Evolutionary conservation across 805 yeast species (phyloP).

Genomic region (Peterozyma toletana): DNA sequence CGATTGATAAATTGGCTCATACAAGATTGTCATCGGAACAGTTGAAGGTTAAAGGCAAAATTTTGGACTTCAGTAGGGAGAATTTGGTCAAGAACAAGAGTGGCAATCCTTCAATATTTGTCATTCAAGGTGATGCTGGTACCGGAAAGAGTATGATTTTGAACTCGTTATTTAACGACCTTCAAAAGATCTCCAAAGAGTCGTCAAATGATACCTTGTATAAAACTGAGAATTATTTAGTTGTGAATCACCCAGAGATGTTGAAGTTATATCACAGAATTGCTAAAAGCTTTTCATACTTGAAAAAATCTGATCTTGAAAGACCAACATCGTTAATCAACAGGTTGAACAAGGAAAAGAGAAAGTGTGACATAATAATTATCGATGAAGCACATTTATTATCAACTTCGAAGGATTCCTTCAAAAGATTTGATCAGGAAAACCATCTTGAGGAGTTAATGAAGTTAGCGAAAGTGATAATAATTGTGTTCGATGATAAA

Average conservation of each 20-base stretch:
- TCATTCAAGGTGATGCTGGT: conserved; percentile 42
- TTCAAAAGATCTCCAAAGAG: conserved; percentile 18
- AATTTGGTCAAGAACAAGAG: conserved; percentile 14
- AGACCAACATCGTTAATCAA: too few species aligned
- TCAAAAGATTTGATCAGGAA: too few species aligned
- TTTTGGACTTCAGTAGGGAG: conserved; percentile 21
- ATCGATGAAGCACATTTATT: too few species aligned
- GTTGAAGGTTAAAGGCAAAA: conserved; percentile 17
- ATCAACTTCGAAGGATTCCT: too few species aligned
- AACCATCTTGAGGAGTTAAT: conserved; percentile 26
- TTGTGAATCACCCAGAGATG: too few species aligned
- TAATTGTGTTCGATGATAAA: conserved; percentile 37
- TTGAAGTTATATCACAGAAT: too few species aligned
- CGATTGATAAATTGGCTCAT: conserved; percentile 28
- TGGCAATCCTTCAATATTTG: conserved; percentile 25
- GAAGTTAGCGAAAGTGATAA: conserved; percentile 27
- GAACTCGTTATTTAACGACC: conserved; percentile 34
- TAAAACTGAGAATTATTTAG: too few species aligned
- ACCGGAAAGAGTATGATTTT: conserved; percentile 39
- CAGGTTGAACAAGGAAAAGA: too few species aligned
- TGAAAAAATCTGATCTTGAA: too few species aligned
- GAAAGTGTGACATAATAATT: too few species aligned
- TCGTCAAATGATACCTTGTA: too few species aligned
- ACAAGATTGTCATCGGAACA: conserved; percentile 32
- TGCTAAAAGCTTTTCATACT: too few species aligned